Base-by-base conservation (phyloP, 441 rosid species). In the Erodium chrysanthum region DNA sequence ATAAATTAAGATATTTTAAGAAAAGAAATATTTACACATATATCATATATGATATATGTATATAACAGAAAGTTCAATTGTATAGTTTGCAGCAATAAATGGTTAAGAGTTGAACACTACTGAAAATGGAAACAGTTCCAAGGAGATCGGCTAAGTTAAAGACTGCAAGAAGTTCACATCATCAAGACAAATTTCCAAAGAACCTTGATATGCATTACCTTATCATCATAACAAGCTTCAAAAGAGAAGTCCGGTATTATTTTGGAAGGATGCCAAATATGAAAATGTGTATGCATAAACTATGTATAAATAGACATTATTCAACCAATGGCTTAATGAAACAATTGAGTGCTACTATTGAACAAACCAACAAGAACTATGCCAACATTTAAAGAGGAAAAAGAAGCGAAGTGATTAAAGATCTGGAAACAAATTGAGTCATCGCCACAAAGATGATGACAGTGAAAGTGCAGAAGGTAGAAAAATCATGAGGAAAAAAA, bases 351-450 rank as follows among this genome's bases (percentile, higher is more conserved):
- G 56, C 56, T 50, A 50, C 56, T 50, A 15, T 50, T 15, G 21
- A 14, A n/a, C 4, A 50, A 15, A 50, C 14, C 20, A 50, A 50
- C 7, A 50, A 50, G 56, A 50, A 50, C 15, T 50, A 50, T 50
- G 20, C 21, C 56, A 50, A 6, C 20, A 5, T 2, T 37, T 37
- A 0, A 37, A 37, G 12, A 37, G 7, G 44, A 37, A 8, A 37
- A 15, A 48, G 52, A 48, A 10, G 54, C 20, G 6, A 48, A 48
- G 7, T n/a, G 7, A 48, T 14, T 48, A 15, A 48, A 4, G 18
- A 48, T n/a, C 18, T 48, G 54, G 54, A 48, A 48, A 48, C 52
- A 46, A 46, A 46, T 46, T 46, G 52, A 48, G 54, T 48, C 18
- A n/a, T 15, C 18, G 5, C 54, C 54, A 48, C 54, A 37, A 37